Conservation (phyloP, 495 filamentous ascomycete species). For the Terfezia boudieri region DNA sequence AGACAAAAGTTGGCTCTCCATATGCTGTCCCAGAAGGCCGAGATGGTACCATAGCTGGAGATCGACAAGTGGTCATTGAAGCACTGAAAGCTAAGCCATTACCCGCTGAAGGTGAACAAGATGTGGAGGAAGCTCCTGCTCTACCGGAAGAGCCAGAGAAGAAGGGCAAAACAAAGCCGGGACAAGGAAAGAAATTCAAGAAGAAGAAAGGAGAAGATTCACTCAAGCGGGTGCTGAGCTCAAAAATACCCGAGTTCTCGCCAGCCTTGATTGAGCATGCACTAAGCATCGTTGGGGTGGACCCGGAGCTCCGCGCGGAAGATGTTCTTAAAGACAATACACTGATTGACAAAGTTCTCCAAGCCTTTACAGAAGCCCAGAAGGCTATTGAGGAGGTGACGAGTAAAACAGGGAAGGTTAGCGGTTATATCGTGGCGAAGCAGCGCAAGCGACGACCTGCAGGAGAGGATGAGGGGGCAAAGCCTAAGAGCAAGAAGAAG, state of each 20-base stretch:
- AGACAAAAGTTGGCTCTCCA: conserved; percentile 45
- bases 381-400: conserved; percentile 38
- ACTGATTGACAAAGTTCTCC: conserved; percentile 40
- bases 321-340: conserved; percentile 43
- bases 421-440: conserved; percentile 81
- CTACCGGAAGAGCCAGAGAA: neutral
- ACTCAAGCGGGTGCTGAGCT: conserved; percentile 53
- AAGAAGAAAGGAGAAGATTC: conserved; percentile 58
- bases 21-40: conserved; percentile 69
- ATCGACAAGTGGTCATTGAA: conserved; percentile 41
- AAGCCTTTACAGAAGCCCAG: conserved; percentile 43
- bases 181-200: conserved; percentile 35
- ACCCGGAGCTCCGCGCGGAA: conserved; percentile 38
- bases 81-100: conserved; percentile 45
- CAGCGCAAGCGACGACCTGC: conserved; percentile 19
- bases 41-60: conserved; percentile 29
- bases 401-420: conserved; percentile 28
- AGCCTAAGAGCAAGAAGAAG: conserved; percentile 1
- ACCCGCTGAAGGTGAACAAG: conserved; percentile 24
- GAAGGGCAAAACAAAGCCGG: conserved; percentile 5
- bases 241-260: conserved; percentile 66
- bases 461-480: neutral
- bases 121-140: conserved; percentile 9
- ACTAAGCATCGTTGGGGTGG: conserved; percentile 42
- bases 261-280: conserved; percentile 74